Evolutionary conservation across 1,284 basidiomycete genomes (phyloP), one percentile per base, ranked within the genome.

Genomic region (Bjerkandera adusta): DNA sequence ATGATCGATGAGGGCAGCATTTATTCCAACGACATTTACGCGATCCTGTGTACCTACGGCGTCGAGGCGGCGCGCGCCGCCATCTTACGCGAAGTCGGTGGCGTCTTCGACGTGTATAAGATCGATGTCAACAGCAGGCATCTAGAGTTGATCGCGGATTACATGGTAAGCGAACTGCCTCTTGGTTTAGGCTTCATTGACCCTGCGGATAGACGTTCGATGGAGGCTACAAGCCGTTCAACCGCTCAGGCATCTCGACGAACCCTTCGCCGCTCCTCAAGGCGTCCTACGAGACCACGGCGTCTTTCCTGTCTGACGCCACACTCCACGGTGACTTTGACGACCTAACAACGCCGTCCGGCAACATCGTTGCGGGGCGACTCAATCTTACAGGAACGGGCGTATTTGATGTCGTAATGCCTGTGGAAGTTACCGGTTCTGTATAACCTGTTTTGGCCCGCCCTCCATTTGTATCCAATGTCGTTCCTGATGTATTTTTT

Each of bases 181-280:
- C 39, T 30, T 45, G n/a, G 21, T 16, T 13, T 16, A 20, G 18
- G 15, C 6, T 41, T 32, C 13, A 21, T 15, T 42, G 15, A 36
- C 32, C 38, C 29, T 39, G 43, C 20, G 39, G 11, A 27, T 58
- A 98, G 92, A 99, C 97, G 1, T 97, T 95, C 62, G 92, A 94
- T 42, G 97, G 97, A 36, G 93, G 90, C 20, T 99, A 96, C 75
- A 92, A 91, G 66, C 94, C 97, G 1, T 99, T 99, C 74, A 99
- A 97, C 68, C 86, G 97, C 43, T 92, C 88, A 50, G 97, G 97
- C 54, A 89, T 99, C 50, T 86, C 91, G 16, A 85, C 87, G 47
- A 92, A 92, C 65, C 84, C 92, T 6, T 97, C 94, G 21, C 93
- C 96, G 3, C 76, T 99, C 38, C 81, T 98, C 51, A 99, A 99